Evolutionary conservation across 306 rosid genomes (phyloP).

Genomic region (Lupinus albus): DNA sequence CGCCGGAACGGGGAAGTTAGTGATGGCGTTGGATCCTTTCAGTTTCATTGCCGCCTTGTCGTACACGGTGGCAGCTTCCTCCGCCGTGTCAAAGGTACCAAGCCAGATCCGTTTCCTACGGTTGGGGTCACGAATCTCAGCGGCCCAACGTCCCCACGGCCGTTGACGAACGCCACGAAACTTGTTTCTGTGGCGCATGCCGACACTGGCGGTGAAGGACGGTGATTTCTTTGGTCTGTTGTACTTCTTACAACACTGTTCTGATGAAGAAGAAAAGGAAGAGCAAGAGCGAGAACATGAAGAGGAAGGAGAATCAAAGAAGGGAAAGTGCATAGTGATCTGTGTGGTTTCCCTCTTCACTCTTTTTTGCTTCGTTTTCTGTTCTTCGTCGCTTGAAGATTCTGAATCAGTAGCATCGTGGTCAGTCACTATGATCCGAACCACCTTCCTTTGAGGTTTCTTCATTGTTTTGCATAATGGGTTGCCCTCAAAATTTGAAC

Average conservation of each 20-base stretch:
- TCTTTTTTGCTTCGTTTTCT: background rate
- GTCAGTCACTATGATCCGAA: conserved; percentile 79
- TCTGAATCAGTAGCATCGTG: conserved; percentile 69
- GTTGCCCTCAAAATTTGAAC: conserved; percentile 32
- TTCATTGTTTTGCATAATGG: conserved; percentile 38
- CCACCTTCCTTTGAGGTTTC: conserved; percentile 44
- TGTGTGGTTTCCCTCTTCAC: conserved; percentile 51
- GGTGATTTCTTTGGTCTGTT: conserved; percentile 33
- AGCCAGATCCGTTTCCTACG: conserved; percentile 80
- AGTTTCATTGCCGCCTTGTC: conserved; percentile 73
- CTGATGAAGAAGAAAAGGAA: background rate
- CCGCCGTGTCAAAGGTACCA: conserved; percentile 86
- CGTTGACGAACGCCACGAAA: conserved; percentile 82
- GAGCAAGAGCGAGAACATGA: background rate
- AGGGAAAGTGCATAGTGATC: conserved; percentile 46
- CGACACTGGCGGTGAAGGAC: background rate
- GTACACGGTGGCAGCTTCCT: conserved; percentile 80
- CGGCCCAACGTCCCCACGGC: conserved; percentile 95
- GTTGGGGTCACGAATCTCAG: conserved; percentile 88
- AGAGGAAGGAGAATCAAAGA: conserved; percentile 13
- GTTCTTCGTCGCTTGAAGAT: conserved; percentile 61
- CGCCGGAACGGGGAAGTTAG: conserved; percentile 53
- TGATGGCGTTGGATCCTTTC: conserved; percentile 74
- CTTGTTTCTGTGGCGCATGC: conserved; percentile 43
- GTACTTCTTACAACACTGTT: background rate